Percentiles rank a stretch among this genome's conserved stretches.
These are phyloP conservation scores for Priceomyces haplophilus DNA, from an alignment of 805 yeast species.

Conservation along the genomic window DNA sequence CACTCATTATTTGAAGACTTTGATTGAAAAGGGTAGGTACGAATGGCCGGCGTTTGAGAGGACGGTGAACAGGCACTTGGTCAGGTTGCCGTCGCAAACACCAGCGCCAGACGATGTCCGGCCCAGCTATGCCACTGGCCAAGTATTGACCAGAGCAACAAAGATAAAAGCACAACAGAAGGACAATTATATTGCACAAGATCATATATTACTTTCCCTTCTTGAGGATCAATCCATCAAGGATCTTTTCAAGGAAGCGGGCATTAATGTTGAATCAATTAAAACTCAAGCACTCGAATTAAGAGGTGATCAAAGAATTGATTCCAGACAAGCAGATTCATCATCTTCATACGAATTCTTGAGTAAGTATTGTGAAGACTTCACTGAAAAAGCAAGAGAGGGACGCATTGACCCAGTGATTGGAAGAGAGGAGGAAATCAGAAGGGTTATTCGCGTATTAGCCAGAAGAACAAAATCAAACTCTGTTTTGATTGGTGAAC, in stretches of 20 bases:
- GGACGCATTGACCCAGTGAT: conserved; percentile 98
- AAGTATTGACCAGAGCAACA: conserved; percentile 67
- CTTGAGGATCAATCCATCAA: conserved; percentile 74
- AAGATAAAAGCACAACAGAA: conserved; percentile 84
- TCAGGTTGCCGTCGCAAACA: conserved; percentile 78
- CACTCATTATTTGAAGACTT: conserved; percentile 65
- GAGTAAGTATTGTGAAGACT: conserved; percentile 85
- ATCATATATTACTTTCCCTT: conserved; percentile 82
- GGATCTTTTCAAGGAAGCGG: conserved; percentile 66
- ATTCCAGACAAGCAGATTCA: conserved; percentile 90
- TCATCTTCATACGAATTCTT: conserved; percentile 80
- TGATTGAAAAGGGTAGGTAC: conserved; percentile 80
- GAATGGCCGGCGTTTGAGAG: conserved; percentile 83
- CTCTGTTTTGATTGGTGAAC: conserved; percentile 96
- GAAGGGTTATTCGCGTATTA: conserved; percentile 89
- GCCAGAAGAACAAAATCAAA: conserved; percentile 98
- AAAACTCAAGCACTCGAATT: conserved; percentile 75
- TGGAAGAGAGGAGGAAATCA: conserved; percentile 97
- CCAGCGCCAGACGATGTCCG: conserved; percentile 86
- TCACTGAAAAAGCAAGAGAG: conserved; percentile 88
- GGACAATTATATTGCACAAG: conserved; percentile 90
- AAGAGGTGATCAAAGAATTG: conserved; percentile 90
- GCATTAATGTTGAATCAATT: conserved; percentile 65
- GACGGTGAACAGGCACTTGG: conserved; percentile 74
- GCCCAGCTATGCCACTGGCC: conserved; percentile 73